A percentile compares a stretch with the other conserved stretches of the same genome.
phyloP scores from a whole-genome alignment of 1,139 yeast genomes.

The Trichomonascaceae sp. region DNA sequence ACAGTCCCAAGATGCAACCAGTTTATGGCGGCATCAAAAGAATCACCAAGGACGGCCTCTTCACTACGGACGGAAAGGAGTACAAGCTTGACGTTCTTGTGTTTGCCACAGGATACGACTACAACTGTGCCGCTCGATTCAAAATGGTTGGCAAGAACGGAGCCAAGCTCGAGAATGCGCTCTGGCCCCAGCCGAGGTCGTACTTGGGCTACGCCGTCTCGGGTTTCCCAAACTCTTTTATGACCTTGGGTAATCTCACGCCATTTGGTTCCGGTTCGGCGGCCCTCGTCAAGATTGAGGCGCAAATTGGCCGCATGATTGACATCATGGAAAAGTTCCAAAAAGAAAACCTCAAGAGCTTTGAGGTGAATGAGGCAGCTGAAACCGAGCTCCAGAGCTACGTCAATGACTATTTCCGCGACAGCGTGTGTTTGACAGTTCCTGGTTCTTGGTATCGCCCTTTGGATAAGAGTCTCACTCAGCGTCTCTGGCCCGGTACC shows the following conservation, averaged over 20 bases:
- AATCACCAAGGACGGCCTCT: constrained; percentile 13
- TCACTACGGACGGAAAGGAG: constrained; percentile 12
- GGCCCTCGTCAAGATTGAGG: neutral
- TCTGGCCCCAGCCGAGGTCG: neutral
- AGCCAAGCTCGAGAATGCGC: neutral
- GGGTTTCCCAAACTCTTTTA: neutral
- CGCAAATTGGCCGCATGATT: neutral
- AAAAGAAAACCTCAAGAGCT: neutral
- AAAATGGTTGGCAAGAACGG: neutral
- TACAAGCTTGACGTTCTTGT: constrained; percentile 18
- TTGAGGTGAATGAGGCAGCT: neutral
- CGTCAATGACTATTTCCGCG: neutral
- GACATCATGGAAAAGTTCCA: neutral
- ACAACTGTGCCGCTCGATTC: neutral
- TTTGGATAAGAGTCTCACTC: neutral
- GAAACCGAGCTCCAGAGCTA: neutral
- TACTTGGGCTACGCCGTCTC: neutral
- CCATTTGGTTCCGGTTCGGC: neutral
- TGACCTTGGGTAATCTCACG: neutral
- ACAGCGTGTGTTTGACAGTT: neutral
- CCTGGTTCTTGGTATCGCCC: neutral
- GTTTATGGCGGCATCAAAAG: constrained; percentile 8
- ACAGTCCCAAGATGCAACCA: constrained; percentile 15
- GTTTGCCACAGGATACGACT: constrained; percentile 21
- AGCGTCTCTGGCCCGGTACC: neutral